Evolutionary conservation across 345 rosid genomes (phyloP).

Genomic region (Zanthoxylum bungeanum): DNA sequence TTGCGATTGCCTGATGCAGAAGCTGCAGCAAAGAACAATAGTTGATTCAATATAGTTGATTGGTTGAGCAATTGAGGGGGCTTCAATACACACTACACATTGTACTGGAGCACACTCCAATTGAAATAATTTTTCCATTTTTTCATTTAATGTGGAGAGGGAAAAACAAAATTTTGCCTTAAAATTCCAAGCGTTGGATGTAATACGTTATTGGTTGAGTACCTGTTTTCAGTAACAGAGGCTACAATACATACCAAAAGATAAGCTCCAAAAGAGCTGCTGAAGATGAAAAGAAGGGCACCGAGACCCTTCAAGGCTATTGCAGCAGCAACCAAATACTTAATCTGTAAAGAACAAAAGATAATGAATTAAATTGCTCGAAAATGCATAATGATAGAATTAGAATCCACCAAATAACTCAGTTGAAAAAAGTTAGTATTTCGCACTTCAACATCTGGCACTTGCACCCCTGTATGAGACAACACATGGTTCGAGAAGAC

Average conservation of each 20-base stretch:
- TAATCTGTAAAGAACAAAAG: conserved; percentile 33
- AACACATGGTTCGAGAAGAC: conserved; percentile 39
- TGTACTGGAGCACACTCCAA: conserved; percentile 28
- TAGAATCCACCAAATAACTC: background rate
- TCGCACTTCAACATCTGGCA: conserved; percentile 51
- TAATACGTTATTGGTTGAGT: too few relatives aligned
- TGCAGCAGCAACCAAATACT: conserved; percentile 43
- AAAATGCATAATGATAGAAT: background rate
- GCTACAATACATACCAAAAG: conserved; percentile 48
- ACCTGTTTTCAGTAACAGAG: background rate
- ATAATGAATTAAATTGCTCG: background rate
- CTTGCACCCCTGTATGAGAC: conserved; percentile 45
- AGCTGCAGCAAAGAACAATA: conserved; percentile 33
- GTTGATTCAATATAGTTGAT: background rate
- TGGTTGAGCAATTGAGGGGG: background rate
- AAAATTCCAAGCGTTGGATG: too few relatives aligned
- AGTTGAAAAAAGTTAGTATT: background rate
- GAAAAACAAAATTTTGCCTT: too few relatives aligned
- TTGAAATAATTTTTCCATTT: too few relatives aligned
- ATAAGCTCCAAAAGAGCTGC: conserved; percentile 67
- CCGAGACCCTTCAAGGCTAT: conserved; percentile 67
- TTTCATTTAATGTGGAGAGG: too few relatives aligned
- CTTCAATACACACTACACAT: conserved; percentile 15
- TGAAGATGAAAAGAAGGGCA: conserved; percentile 59
- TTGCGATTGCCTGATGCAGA: conserved; percentile 53